These are phyloP conservation scores for Scedosporium boydii DNA, from an alignment of 2,329 filamentous ascomycete genomes.

Conservation along the genomic window DNA sequence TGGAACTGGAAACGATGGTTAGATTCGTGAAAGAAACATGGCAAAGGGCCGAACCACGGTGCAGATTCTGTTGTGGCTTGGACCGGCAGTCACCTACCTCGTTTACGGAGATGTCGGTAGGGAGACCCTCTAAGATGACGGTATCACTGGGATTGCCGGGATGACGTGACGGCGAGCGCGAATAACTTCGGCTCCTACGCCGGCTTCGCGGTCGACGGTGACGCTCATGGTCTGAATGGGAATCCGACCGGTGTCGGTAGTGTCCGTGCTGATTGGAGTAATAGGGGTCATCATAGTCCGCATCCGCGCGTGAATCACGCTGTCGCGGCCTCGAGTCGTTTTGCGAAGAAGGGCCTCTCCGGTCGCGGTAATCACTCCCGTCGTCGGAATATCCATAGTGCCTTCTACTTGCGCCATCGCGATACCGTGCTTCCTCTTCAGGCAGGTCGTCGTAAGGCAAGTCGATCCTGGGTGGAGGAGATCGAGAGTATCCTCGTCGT, in stretches of 20 bases:
- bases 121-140: constrained; percentile 46
- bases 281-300: constrained; percentile 11
- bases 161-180: constrained; percentile 24
- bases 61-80: not conserved
- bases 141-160: constrained; percentile 37
- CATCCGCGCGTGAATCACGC: constrained; percentile 9
- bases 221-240: constrained; percentile 6
- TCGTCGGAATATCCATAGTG: constrained; percentile 13
- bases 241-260: not conserved
- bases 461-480: constrained; percentile 28
- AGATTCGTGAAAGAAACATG: not conserved
- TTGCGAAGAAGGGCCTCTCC: constrained; percentile 7
- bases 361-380: constrained; percentile 5
- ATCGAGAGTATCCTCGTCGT: constrained; percentile 32
- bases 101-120: constrained; percentile 35
- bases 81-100: constrained; percentile 32
- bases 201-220: constrained; percentile 9
- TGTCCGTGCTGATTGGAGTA: not conserved
- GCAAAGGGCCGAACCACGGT: not conserved
- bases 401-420: not conserved
- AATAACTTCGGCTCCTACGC: constrained; percentile 21
- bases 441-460: constrained; percentile 23
- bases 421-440: constrained; percentile 15
- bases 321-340: constrained; percentile 2
- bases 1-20: not conserved